phyloP scores from a whole-genome alignment of 768 basidiomycete genomes.

The Jaapia argillacea region DNA sequence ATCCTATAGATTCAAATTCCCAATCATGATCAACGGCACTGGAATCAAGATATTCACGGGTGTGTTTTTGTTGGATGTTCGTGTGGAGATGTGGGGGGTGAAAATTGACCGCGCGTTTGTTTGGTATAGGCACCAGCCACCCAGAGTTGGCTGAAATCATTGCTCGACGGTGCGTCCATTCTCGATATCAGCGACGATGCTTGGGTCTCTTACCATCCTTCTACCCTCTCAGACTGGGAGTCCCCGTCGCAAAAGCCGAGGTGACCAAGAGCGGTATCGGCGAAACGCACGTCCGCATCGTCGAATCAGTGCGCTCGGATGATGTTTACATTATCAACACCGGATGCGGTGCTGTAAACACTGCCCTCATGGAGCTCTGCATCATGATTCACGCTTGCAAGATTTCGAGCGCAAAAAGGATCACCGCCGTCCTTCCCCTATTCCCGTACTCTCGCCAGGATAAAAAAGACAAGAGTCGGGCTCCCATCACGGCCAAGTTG shows the following conservation, averaged over 20 bases:
- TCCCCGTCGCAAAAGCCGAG: slow-evolving; percentile 80
- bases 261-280: slow-evolving; percentile 84
- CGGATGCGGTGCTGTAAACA: slow-evolving; percentile 79
- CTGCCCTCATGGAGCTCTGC: slow-evolving; percentile 93
- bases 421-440: slow-evolving; percentile 96
- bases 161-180: slow-evolving; percentile 63
- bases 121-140: slow-evolving; percentile 94
- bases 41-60: slow-evolving; percentile 54
- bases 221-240: slow-evolving; percentile 76
- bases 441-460: slow-evolving; percentile 98
- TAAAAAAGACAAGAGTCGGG: slow-evolving; percentile 98
- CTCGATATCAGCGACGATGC: slow-evolving; percentile 16
- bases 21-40: slow-evolving; percentile 41
- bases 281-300: slow-evolving; percentile 86
- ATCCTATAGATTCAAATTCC: slow-evolving; percentile 18
- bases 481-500: slow-evolving; percentile 95
- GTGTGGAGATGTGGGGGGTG: background rate
- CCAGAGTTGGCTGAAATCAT: slow-evolving; percentile 92
- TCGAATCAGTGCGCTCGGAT: slow-evolving; percentile 93
- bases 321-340: slow-evolving; percentile 99
- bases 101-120: slow-evolving; percentile 1
- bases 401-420: slow-evolving; percentile 96
- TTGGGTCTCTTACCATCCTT: slow-evolving; percentile 8
- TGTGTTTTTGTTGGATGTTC: slow-evolving; percentile 16
- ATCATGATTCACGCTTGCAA: slow-evolving; percentile 99